Evolutionary conservation across 805 yeast genomes (phyloP), one percentile per base, ranked within the genome.

Genomic region (Kuraishia ogatae): DNA sequence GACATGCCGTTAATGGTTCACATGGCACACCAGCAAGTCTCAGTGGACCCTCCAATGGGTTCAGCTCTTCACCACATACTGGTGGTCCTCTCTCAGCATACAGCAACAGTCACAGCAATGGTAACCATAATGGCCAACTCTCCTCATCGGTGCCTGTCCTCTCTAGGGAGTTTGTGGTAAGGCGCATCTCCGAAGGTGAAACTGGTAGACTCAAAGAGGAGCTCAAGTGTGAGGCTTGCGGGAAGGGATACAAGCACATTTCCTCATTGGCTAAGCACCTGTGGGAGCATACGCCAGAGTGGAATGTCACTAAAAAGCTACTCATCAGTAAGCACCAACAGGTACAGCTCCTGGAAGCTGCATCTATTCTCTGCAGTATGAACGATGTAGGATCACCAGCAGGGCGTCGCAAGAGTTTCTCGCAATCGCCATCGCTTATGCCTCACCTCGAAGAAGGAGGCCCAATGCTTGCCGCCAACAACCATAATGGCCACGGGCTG

Each of bases 241-340:
- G 96, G 2, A 89, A 89, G 68, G 96, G 94, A 22, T 89, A 89
- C 67, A 90, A 89, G 66, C 97, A 89, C 71, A 86, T 89, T 5
- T 84, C 91, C 0, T 85, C 92, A n/a, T 76, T 89, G 57, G 94
- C 96, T 2, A 89, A 89, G 68, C 96, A 89, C 70, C 71, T 89
- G 47, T 89, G 96, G 96, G 97, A 89, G 65, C 97, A 89, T 67
- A 89, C 97, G 0, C 96, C 96, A 0, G 96, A 90, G 66, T 89
- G 97, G 97, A 87, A 83, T 63, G 85, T 85, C 66, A 90, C 96
- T 2, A 85, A 88, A 61, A 87, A 87, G 66, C 73, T 89, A 54
- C 73, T 86, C 43, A 88, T 90, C 43, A 84, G 89, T n/a, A 88
- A 88, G 68, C 96, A 88, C 69, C 96, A 88, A 68, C 96, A 88